Evolutionary conservation across 148 eudicot species (phyloP), one percentile per base, ranked within the genome.

Genomic region (Vaccinium myrtillus): DNA sequence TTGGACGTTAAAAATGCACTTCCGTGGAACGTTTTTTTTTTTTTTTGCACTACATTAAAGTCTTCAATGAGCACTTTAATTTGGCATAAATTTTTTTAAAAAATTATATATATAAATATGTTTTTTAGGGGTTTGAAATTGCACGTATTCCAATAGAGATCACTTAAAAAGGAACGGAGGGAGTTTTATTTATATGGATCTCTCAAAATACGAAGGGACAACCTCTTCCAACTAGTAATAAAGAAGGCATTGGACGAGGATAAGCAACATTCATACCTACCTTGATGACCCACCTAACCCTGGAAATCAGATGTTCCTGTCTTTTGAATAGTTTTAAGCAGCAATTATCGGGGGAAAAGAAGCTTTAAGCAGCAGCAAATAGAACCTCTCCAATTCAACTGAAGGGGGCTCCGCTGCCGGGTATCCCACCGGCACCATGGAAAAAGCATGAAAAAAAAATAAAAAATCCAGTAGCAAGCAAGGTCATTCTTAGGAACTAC

Each of bases 261-360:
- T 55, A 43, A 30, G 73, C 82, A 80, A 19, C 43, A n/a, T 43
- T 5, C 46, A 18, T 27, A 67, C 77, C 63, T 9, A 16, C 70
- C 84, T 16, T 43, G 54, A 70, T 50, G 84, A 69, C 77, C 84
- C 84, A 82, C 84, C 84, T 5, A 70, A 39, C 0, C 84, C 27
- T 50, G 56, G 69, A 80, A 67, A 81, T 67, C 46, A 30, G 49
- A 43, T 46, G 16, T 74, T 61, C 23, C 46, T 81, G 83, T 81
- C 23, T 6, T 58, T 18, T 43, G 13, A 43, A 59, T 61, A 53
- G 59, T 81, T 81, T 7, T 18, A 81, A 9, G 76, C 2, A 23
- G 46, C 46, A 43, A 43, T 43, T 43, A 43, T 43, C 46, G 46
- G 6, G 46, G 6, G 6, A 43, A 43, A 43, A 43, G 46, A 4